Conservation (phyloP, 2,329 filamentous ascomycete species). For the Beauveria scarabaeidicola region DNA sequence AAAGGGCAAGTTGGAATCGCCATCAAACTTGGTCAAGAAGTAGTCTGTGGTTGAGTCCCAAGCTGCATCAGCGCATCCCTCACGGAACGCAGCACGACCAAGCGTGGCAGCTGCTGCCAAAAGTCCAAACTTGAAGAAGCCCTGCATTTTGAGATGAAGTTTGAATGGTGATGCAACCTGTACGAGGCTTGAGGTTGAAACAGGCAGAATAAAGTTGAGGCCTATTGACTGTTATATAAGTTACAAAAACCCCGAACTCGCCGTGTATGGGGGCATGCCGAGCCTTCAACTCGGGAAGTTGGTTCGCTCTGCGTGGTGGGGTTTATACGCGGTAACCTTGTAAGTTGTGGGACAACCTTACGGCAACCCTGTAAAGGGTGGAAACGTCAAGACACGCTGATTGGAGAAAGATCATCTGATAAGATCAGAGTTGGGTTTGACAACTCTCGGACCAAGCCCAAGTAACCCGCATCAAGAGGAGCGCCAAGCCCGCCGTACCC, state of each 20-base stretch:
- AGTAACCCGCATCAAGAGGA: background rate
- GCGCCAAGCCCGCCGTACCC: background rate
- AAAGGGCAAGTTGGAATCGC: slow-evolving; percentile 1
- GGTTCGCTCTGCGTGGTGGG: background rate
- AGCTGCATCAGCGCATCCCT: slow-evolving; percentile 7
- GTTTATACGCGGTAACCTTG: background rate
- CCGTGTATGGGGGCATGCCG: background rate
- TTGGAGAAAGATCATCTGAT: slow-evolving; percentile 5
- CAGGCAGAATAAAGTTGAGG: background rate
- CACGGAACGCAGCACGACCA: slow-evolving; percentile 1
- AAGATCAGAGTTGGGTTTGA: background rate
- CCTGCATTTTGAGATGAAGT: background rate
- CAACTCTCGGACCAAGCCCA: background rate
- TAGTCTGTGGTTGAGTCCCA: slow-evolving; percentile 10
- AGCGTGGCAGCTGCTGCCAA: background rate
- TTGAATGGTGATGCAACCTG: background rate
- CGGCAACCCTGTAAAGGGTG: background rate
- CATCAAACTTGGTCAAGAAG: slow-evolving; percentile 4
- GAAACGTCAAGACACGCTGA: background rate
- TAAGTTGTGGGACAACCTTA: background rate
- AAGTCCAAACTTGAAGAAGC: background rate
- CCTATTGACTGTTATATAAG: background rate
- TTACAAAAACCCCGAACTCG: background rate
- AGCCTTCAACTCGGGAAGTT: background rate
- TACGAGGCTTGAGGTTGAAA: background rate